Evolutionary conservation across 345 rosid genomes (phyloP), one percentile per base, ranked within the genome.

Genomic region (Euphorbia tirucalli): DNA sequence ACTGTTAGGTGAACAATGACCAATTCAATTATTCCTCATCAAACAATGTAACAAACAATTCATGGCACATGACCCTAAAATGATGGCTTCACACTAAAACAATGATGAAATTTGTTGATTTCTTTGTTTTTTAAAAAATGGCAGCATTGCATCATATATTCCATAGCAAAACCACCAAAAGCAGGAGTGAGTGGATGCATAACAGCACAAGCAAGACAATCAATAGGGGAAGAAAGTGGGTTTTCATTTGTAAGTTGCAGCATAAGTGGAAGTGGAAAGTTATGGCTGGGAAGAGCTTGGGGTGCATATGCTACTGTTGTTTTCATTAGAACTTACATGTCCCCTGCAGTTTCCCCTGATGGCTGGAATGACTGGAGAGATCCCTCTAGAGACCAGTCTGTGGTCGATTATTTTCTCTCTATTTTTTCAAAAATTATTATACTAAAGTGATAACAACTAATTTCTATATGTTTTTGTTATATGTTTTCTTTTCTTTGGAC

Each of bases 221-320:
- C 94, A 10, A n/a, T 35, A 66, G 68, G 48, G 3, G 91, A 87
- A 30, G 57, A 81, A 22, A 84, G 91, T n/a, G 94, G 94, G 18
- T 93, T 89, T 55, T 87, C 96, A 2, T 93, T 90, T 44, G 87
- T 90, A 44, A 75, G 77, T 28, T 93, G 93, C 64, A 76, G 21
- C 49, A 78, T 93, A n/a, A 76, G 63, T 4, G 98, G 94, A 60
- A 84, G 77, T 1, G 93, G 96, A 8, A 81, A 58, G 19, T 76
- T 90, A 25, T 90, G 86, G 98, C 93, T 93, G 18, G 96, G 93
- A 1, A 54, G 96, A 76, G 91, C 98, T 15, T 89, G 94, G 94
- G 87, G 87, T 72, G 75, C 79, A 19, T 86, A 85, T 39, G 85
- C 98, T 0, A 84, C 91, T 1, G 85, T 87, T 1, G 84, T 93